phyloP scores from a whole-genome alignment of 352 stramenopile genomes.

The Globisporangium abappressorium region DNA sequence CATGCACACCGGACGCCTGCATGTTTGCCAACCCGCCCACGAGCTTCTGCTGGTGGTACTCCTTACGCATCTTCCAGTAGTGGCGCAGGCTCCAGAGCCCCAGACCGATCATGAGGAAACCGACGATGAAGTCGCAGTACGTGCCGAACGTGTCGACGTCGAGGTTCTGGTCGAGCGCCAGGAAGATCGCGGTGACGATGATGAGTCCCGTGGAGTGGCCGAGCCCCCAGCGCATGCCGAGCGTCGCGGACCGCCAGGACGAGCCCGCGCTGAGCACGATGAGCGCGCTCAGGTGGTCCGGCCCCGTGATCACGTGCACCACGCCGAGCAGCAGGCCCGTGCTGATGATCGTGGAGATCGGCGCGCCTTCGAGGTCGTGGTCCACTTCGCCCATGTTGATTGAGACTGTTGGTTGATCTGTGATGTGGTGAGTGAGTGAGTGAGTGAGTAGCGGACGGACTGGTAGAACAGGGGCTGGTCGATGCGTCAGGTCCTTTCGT shows the following conservation, averaged over 20 bases:
- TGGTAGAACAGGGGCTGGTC: not conserved
- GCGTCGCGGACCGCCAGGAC: conserved; percentile 63
- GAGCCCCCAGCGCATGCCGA: conserved; percentile 84
- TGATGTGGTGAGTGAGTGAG: not conserved
- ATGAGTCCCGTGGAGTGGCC: conserved; percentile 83
- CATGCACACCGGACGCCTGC: not conserved
- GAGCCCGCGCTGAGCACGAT: conserved; percentile 75
- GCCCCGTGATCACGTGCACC: conserved; percentile 60
- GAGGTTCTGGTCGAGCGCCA: conserved; percentile 37
- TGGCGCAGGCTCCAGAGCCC: conserved; percentile 39
- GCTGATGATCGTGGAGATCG: conserved; percentile 40
- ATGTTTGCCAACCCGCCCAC: not conserved
- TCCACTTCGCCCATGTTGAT: conserved; percentile 34
- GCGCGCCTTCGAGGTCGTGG: conserved; percentile 30
- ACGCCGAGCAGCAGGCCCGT: conserved; percentile 50
- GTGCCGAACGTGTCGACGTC: conserved; percentile 38
- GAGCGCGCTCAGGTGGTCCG: conserved; percentile 87
- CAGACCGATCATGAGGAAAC: conserved; percentile 54
- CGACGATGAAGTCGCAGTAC: conserved; percentile 59
- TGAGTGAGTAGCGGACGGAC: not conserved
- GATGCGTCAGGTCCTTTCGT: not conserved
- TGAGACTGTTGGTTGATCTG: not conserved
- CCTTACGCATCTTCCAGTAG: conserved; percentile 39
- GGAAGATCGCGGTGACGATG: conserved; percentile 58
- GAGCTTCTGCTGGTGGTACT: conserved; percentile 27